phyloP scores from a whole-genome alignment of 2,329 filamentous ascomycete genomes.

The Pseudopyricularia javanii region DNA sequence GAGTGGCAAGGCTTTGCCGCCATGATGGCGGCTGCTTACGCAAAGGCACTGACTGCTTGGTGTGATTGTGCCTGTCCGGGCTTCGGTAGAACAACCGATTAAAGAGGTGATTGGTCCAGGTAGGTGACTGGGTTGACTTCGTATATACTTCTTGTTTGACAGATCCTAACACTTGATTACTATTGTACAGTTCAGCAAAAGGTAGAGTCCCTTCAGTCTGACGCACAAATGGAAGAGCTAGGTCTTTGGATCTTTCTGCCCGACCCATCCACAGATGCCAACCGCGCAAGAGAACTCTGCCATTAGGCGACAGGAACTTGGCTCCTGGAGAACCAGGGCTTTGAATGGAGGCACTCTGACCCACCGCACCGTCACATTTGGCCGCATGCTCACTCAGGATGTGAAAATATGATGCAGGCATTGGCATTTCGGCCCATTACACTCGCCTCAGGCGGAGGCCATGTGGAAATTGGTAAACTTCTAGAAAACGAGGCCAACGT shows the following conservation, averaged over 20 bases:
- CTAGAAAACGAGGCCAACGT: no score
- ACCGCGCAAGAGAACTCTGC: not conserved
- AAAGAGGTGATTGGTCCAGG: not conserved
- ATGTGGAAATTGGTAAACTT: no score
- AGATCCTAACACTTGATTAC: not conserved
- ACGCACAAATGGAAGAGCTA: not conserved
- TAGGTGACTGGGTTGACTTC: not conserved
- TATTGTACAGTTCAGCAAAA: not conserved
- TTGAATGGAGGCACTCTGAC: not conserved
- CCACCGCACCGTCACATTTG: no score
- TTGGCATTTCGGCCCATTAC: no score
- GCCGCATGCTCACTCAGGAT: no score
- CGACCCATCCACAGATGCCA: not conserved
- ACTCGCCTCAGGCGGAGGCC: no score
- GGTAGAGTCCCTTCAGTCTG: not conserved
- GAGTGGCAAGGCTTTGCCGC: slow-evolving; percentile 14
- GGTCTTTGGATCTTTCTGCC: not conserved
- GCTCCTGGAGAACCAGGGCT: not conserved
- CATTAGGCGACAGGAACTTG: not conserved
- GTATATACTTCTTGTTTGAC: not conserved
- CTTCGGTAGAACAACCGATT: not conserved
- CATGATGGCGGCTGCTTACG: slow-evolving; percentile 12
- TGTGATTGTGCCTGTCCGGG: not conserved
- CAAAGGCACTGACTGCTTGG: slow-evolving; percentile 6
- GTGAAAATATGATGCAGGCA: no score